Evolutionary conservation across 164 flowering plant genomes (phyloP), one percentile per base, ranked within the genome.

Genomic region (Vitis vinifera): DNA sequence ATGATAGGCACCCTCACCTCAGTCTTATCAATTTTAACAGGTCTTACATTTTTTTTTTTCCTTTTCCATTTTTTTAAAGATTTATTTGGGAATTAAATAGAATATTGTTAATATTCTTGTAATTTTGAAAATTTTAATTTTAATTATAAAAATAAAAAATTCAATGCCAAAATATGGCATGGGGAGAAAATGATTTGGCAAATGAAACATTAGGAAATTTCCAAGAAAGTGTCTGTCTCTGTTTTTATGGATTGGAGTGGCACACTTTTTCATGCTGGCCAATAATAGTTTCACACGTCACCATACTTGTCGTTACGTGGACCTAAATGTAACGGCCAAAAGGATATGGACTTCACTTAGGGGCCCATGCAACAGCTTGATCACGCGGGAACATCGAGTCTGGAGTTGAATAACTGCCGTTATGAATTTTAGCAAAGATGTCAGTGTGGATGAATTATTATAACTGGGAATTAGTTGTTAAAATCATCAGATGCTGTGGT

Each of bases 401-500:
- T 23, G 27, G 27, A 23, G 27, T 23, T 23, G 27, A 23, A 23
- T 23, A 23, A 23, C 27, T 23, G 27, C 29, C 17, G 17, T 51
- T 19, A 4, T 9, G 16, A 17, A 15, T 19, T 63, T 2, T 12
- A 10, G 30, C 8, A 1, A 12, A 13, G 2, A 4, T 11, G n/a
- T 23, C 27, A 23, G 27, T 23, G 27, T 23, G 27, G 0, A 23
- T 23, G 0, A 0, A 23, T 23, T 23, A 23, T 23, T 1, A 1
- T 9, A 44, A 44, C 11, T 9, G 13, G 13, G 49, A 9, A 14
- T 8, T 10, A 63, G 2, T 16, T 2, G 9, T 9, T 19, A 14
- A 47, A 47, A 1, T 23, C 27, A 23, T 23, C 27, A 23, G 27
- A 23, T 79, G 82, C 84, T 81, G 85, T 82, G 84, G 81, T 82